Evolutionary conservation across 2,329 filamentous ascomycete genomes (phyloP).

Genomic region (Aspergillus sp.): DNA sequence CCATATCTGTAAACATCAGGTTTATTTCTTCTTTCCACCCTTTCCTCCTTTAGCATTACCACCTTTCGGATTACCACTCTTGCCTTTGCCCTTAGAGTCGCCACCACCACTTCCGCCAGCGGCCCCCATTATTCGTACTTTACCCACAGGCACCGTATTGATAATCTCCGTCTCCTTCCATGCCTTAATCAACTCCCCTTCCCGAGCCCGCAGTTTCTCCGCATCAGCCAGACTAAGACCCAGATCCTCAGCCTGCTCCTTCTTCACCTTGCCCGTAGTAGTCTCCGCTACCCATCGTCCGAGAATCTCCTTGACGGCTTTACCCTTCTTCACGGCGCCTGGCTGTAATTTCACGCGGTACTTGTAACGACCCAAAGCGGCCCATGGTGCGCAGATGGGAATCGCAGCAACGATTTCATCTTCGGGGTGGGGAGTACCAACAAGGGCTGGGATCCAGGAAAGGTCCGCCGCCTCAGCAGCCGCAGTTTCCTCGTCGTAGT

Average conservation of each 20-base stretch:
- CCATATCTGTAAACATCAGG: not conserved
- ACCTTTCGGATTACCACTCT: constrained; percentile 18
- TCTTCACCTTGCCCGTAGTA: constrained; percentile 37
- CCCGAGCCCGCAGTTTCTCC: constrained; percentile 76
- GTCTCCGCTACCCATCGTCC: constrained; percentile 67
- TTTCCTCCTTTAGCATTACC: constrained; percentile 25
- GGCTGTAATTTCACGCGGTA: constrained; percentile 96
- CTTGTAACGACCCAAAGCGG: constrained; percentile 63
- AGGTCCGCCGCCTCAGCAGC: constrained; percentile 43
- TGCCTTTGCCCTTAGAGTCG: constrained; percentile 17
- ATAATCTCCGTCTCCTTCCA: constrained; percentile 78
- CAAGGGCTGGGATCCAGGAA: constrained; percentile 58
- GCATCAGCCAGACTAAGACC: constrained; percentile 46
- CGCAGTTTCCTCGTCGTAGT: constrained; percentile 49
- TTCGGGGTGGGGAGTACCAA: constrained; percentile 69
- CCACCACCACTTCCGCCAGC: constrained; percentile 42
- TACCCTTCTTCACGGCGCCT: constrained; percentile 83
- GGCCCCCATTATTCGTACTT: constrained; percentile 70
- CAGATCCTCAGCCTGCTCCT: constrained; percentile 53
- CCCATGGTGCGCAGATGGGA: constrained; percentile 58
- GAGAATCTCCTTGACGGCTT: constrained; percentile 86
- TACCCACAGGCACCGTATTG: constrained; percentile 72
- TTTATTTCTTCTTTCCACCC: constrained; percentile 36
- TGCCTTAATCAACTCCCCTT: constrained; percentile 74
- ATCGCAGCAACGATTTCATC: constrained; percentile 64